These are phyloP conservation scores for Mucor plumbeus DNA, from an alignment of 371 early-diverging fungal species.

Conservation along the genomic window DNA sequence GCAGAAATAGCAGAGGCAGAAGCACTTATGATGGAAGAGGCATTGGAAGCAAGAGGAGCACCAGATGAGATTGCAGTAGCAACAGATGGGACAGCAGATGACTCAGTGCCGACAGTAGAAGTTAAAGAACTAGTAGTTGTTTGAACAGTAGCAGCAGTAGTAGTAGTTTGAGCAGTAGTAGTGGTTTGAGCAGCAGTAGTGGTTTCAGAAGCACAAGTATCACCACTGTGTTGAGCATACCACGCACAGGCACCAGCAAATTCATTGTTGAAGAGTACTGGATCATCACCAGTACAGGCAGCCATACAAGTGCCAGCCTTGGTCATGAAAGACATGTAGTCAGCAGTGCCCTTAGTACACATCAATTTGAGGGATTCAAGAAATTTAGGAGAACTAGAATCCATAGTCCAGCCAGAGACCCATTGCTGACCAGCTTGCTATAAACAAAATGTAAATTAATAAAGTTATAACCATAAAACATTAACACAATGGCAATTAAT, in stretches of 20 bases:
- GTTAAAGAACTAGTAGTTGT: not conserved
- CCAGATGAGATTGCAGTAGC: constrained; percentile 4
- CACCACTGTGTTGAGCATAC: constrained; percentile 31
- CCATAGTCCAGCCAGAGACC: constrained; percentile 36
- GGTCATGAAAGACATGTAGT: constrained; percentile 44
- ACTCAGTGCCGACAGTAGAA: not conserved
- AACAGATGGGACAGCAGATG: not conserved
- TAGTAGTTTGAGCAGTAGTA: constrained; percentile 1
- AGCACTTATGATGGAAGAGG: not conserved
- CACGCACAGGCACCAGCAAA: constrained; percentile 37
- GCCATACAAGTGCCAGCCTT: constrained; percentile 46
- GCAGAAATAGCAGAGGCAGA: not conserved
- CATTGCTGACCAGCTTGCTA: constrained; percentile 27
- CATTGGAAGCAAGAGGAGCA: not conserved
- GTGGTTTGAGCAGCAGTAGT: constrained; percentile 11
- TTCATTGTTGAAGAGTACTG: constrained; percentile 24
- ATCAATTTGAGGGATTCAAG: constrained; percentile 36
- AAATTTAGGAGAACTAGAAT: constrained; percentile 37
- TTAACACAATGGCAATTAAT: not conserved
- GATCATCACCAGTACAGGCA: constrained; percentile 25
- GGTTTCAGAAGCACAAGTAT: constrained; percentile 14
- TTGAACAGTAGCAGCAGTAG: not conserved
- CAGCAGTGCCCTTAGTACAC: constrained; percentile 37
- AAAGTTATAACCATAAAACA: not conserved
- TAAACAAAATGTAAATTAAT: not conserved